Conservation (phyloP, 2,329 filamentous ascomycete genomes). For the Colletotrichum eleusines region DNA sequence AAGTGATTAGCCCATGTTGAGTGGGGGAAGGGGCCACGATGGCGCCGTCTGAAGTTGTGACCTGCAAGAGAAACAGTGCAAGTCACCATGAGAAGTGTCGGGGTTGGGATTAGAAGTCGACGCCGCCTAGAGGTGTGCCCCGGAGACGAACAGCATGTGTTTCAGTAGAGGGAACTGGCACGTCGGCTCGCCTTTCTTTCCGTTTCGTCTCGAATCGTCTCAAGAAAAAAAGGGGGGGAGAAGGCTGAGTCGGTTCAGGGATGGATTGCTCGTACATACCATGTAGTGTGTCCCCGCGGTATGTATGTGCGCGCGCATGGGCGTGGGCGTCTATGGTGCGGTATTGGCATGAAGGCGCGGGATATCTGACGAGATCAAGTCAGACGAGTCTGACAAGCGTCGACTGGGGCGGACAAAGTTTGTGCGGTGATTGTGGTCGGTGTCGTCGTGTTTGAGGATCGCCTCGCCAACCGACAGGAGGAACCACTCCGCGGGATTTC, state of each 20-base stretch:
- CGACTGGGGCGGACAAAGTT: conserved; percentile 21
- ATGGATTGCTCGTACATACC: background rate
- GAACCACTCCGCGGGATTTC: background rate
- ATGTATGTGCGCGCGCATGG: background rate
- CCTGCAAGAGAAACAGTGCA: conserved; percentile 32
- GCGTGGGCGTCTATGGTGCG: background rate
- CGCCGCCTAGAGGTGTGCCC: conserved; percentile 6
- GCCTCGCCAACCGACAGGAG: background rate
- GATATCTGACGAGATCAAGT: conserved; percentile 16
- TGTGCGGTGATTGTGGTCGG: conserved; percentile 26
- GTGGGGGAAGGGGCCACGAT: background rate
- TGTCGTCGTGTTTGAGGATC: conserved; percentile 20
- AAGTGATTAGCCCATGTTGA: background rate
- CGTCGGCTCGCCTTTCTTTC: conserved; percentile 31
- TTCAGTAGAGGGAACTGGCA: conserved; percentile 30
- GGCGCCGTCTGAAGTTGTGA: conserved; percentile 25
- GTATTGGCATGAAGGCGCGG: background rate
- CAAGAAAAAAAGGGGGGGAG: background rate
- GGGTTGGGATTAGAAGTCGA: conserved; percentile 14
- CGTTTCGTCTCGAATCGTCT: conserved; percentile 29
- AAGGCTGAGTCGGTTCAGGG: conserved; percentile 14
- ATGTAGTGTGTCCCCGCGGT: too few relatives aligned
- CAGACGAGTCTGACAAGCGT: conserved; percentile 10
- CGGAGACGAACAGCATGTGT: conserved; percentile 11
- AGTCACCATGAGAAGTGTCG: conserved; percentile 22